Percentiles rank a stretch among this genome's conserved stretches.
phyloP scores from a whole-genome alignment of 371 early-diverging fungal species.

The Basidiobolus heterosporus region DNA sequence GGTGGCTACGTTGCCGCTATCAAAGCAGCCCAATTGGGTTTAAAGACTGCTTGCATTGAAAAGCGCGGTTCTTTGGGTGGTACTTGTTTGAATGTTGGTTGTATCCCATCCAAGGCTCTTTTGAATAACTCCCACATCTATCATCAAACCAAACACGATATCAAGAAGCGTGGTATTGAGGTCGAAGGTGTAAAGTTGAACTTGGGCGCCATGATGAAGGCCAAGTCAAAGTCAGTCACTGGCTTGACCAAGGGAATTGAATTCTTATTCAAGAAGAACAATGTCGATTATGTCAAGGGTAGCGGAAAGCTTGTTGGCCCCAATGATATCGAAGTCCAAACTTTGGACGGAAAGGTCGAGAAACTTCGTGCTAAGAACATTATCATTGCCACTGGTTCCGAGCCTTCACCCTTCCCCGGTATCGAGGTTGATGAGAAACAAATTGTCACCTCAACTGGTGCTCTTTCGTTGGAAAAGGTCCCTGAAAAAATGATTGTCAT shows the following conservation, averaged over 20 bases:
- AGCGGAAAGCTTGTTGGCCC: constrained; percentile 63
- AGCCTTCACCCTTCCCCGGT: constrained; percentile 84
- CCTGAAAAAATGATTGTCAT: constrained; percentile 96
- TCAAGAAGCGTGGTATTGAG: constrained; percentile 88
- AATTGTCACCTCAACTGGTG: constrained; percentile 94
- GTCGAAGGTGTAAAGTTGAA: constrained; percentile 70
- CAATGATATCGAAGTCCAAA: constrained; percentile 66
- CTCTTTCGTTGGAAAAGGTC: constrained; percentile 77
- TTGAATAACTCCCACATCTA: constrained; percentile 94
- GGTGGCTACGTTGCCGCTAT: constrained; percentile 98
- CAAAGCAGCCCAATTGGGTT: constrained; percentile 93
- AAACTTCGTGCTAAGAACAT: constrained; percentile 81
- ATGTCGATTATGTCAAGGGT: constrained; percentile 85
- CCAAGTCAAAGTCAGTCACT: constrained; percentile 75
- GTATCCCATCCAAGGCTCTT: constrained; percentile 96
- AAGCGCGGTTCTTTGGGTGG: constrained; percentile 93
- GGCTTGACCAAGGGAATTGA: constrained; percentile 88
- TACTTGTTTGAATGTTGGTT: constrained; percentile 96
- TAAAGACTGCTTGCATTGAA: constrained; percentile 92
- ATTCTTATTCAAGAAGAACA: constrained; percentile 91
- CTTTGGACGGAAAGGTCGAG: constrained; percentile 51
- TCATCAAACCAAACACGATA: constrained; percentile 82
- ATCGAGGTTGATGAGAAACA: constrained; percentile 87
- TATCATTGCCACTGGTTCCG: constrained; percentile 94
- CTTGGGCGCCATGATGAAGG: constrained; percentile 76